Conservation (phyloP, 208 protist species). For the Crithidia fasciculata region DNA sequence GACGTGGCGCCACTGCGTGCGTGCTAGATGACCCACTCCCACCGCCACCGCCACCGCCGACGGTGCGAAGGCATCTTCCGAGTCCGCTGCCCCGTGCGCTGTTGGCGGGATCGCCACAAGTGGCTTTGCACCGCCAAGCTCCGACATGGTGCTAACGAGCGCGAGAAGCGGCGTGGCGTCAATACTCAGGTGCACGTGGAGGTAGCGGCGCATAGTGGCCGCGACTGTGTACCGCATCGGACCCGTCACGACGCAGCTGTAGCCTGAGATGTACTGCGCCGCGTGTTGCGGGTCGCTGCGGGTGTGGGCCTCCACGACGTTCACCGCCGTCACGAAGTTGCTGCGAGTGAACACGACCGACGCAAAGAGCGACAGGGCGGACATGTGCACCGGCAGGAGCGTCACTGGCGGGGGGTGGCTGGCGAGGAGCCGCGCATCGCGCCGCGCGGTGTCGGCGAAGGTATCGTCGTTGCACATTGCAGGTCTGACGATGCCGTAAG, state of each 20-base stretch:
- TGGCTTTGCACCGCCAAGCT: not conserved
- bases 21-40: slow-evolving; percentile 20
- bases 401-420: slow-evolving; percentile 21
- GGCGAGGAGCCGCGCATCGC: slow-evolving; percentile 25
- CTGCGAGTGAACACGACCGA: slow-evolving; percentile 43
- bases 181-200: slow-evolving; percentile 53
- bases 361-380: slow-evolving; percentile 33
- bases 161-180: slow-evolving; percentile 47
- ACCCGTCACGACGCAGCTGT: slow-evolving; percentile 54
- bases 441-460: slow-evolving; percentile 35
- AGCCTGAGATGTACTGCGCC: slow-evolving; percentile 58
- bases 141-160: not conserved
- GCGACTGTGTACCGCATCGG: slow-evolving; percentile 65
- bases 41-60: not conserved
- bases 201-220: slow-evolving; percentile 60
- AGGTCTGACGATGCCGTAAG: slow-evolving; percentile 58
- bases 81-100: not conserved
- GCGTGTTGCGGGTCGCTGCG: not conserved
- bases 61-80: not conserved
- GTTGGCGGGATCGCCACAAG: no score
- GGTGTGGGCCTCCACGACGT: slow-evolving; percentile 38
- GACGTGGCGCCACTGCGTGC: slow-evolving; percentile 44
- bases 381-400: slow-evolving; percentile 25
- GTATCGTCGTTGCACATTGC: slow-evolving; percentile 43
- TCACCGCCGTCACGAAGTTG: slow-evolving; percentile 55